Conservation (phyloP, 768 basidiomycete genomes). For the Dioszegia crocea region DNA sequence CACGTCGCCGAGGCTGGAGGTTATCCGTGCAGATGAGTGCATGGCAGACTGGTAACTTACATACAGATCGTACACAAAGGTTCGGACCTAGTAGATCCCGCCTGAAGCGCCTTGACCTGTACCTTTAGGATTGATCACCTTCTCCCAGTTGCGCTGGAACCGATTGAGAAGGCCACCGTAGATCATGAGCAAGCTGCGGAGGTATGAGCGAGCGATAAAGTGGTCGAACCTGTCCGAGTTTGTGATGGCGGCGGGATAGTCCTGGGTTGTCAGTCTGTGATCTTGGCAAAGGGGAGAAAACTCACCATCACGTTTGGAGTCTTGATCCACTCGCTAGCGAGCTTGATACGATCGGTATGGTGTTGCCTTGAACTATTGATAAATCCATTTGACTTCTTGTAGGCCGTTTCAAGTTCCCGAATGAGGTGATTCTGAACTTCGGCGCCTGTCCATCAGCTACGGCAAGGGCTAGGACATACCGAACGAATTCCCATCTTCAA, state of each 20-base stretch:
- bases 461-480: constrained; percentile 13
- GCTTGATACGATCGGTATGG: constrained; percentile 27
- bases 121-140: constrained; percentile 42
- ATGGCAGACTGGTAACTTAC: too few relatives aligned
- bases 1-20: too few relatives aligned
- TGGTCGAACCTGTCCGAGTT: constrained; percentile 35
- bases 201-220: constrained; percentile 24
- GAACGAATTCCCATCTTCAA: constrained; percentile 44
- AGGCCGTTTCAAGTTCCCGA: constrained; percentile 16
- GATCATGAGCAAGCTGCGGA: constrained; percentile 21
- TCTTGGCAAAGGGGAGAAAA: not conserved
- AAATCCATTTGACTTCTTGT: constrained; percentile 20
- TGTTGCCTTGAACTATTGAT: constrained; percentile 26
- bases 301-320: constrained; percentile 34
- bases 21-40: too few relatives aligned
- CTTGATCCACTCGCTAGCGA: constrained; percentile 30
- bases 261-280: not conserved
- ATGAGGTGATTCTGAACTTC: constrained; percentile 39
- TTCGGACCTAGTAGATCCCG: constrained; percentile 31
- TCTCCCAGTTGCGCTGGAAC: constrained; percentile 40
- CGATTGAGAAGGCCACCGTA: constrained; percentile 32
- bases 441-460: constrained; percentile 22
- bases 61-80: not conserved
- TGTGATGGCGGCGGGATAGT: constrained; percentile 15
- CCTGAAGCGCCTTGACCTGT: constrained; percentile 11